phyloP scores from a whole-genome alignment of 768 basidiomycete genomes.

The Leccinum variicolor region DNA sequence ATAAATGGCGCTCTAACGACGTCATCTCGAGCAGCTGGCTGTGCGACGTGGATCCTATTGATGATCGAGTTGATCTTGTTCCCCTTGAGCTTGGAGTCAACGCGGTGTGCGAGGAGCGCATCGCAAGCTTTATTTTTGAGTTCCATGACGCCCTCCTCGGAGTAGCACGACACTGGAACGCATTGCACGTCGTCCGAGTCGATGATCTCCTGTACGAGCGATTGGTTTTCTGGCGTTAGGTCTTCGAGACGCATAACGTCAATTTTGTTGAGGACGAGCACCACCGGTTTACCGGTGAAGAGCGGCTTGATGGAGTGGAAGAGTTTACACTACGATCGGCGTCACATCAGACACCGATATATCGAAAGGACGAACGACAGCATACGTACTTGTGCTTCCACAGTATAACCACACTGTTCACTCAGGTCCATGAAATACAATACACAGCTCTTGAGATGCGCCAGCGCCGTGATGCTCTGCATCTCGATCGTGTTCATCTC shows the following conservation, averaged over 20 bases:
- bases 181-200: constrained; percentile 64
- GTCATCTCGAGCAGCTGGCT: constrained; percentile 89
- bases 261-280: constrained; percentile 98
- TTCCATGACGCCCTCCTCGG: constrained; percentile 97
- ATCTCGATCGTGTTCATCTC: constrained; percentile 99
- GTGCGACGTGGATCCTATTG: constrained; percentile 95
- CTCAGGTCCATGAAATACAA: constrained; percentile 99
- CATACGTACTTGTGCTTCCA: constrained; percentile 84
- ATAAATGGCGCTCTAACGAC: constrained; percentile 84
- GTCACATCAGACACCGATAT: neutral
- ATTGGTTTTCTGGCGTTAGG: constrained; percentile 68
- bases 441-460: constrained; percentile 90
- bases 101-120: constrained; percentile 89
- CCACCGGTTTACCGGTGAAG: constrained; percentile 87
- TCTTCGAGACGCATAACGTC: constrained; percentile 90
- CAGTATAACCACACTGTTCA: constrained; percentile 96
- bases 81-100: constrained; percentile 92
- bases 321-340: constrained; percentile 74
- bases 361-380: neutral
- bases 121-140: constrained; percentile 96
- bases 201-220: constrained; percentile 86
- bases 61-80: constrained; percentile 88
- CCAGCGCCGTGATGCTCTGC: constrained; percentile 98
- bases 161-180: constrained; percentile 89
- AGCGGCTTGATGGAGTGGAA: constrained; percentile 99